phyloP scores from a whole-genome alignment of 257 asterid genomes.

The Primulina huaijiensis region DNA sequence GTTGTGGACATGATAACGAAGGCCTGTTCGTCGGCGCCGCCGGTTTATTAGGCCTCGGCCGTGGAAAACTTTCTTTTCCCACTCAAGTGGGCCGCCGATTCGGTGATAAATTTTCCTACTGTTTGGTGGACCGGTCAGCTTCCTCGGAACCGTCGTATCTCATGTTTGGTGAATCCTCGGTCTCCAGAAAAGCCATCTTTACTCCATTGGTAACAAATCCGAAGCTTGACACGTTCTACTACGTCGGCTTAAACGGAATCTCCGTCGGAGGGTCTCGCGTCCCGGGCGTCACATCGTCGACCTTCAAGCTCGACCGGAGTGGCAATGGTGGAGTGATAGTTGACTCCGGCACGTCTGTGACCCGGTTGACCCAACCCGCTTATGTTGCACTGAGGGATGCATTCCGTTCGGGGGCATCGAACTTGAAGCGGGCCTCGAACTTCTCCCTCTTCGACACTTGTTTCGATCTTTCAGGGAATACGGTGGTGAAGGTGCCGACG shows the following conservation, averaged over 20 bases:
- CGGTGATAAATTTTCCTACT: slow-evolving; percentile 68
- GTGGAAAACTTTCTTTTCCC: slow-evolving; percentile 72
- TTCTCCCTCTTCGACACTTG: slow-evolving; percentile 83
- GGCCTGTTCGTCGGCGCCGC: slow-evolving; percentile 86
- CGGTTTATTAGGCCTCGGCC: slow-evolving; percentile 84
- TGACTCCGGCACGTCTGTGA: slow-evolving; percentile 88
- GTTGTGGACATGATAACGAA: slow-evolving; percentile 89
- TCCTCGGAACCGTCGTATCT: slow-evolving; percentile 58
- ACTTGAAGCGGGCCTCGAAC: slow-evolving; percentile 42
- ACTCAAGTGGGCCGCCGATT: slow-evolving; percentile 58
- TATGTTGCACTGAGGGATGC: slow-evolving; percentile 69
- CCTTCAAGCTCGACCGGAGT: slow-evolving; percentile 47
- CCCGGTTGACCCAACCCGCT: slow-evolving; percentile 72
- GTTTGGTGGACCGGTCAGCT: slow-evolving; percentile 72
- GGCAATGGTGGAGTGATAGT: slow-evolving; percentile 83
- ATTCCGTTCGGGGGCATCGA: slow-evolving; percentile 48
- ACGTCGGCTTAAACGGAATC: slow-evolving; percentile 61
- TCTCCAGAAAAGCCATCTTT: slow-evolving; percentile 52
- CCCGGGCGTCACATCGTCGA: slow-evolving; percentile 41
- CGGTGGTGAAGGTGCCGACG: slow-evolving; percentile 82
- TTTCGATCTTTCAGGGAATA: slow-evolving; percentile 71
- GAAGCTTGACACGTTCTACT: slow-evolving; percentile 73
- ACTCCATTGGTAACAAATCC: slow-evolving; percentile 66
- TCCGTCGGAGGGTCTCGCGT: slow-evolving; percentile 78
- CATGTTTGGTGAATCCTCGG: slow-evolving; percentile 65